Base-by-base conservation (phyloP, 768 basidiomycete genomes). In the Pisolithus sp. region DNA sequence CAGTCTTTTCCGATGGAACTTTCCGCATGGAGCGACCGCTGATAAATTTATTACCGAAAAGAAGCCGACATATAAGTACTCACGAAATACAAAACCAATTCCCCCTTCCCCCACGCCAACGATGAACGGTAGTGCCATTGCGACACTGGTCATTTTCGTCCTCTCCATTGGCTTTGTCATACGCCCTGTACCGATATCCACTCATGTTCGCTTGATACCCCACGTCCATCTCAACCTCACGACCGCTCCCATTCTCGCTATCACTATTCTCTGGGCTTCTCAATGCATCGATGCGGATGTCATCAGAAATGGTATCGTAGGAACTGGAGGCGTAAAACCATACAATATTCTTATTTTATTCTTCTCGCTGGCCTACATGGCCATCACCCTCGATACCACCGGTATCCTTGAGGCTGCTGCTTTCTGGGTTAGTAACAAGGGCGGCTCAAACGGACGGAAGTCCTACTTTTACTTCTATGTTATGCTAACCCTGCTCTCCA, bases 331-430 rank as follows among this genome's bases (percentile, higher is more conserved):
- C 4, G 79, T 97, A 23, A 81, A 87, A 57, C 94, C 94, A 0
- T 89, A 93, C 62, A 90, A 96, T 64, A 93, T 98, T 57, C 80
- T 98, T 66, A 89, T 91, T 23, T 72, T 98, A 1, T 97, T 98
- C 70, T 83, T 92, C 59, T 90, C 88, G 3, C 75, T 96, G 46
- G 92, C 93, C 0, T 97, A 97, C 69, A 86, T 96, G 75, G 84
- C 93, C 5, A 86, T 96, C 31, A 90, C 93, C 0, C 76, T 97
- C 39, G 95, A 97, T 61, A 78, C 85, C 7, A 93, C 93, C 0
- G 95, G 95, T 5, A 75, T 93, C 15, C 76, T 98, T 4, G 82
- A 87, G 46, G 86, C 87, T 13, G 82, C 93, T 1, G 93, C 94
- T 0, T 93, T 91, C 69, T 88, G 83, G 81, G 91, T 96, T 57